phyloP scores from a whole-genome alignment of 768 basidiomycete species.

The Mycena belliarum region DNA sequence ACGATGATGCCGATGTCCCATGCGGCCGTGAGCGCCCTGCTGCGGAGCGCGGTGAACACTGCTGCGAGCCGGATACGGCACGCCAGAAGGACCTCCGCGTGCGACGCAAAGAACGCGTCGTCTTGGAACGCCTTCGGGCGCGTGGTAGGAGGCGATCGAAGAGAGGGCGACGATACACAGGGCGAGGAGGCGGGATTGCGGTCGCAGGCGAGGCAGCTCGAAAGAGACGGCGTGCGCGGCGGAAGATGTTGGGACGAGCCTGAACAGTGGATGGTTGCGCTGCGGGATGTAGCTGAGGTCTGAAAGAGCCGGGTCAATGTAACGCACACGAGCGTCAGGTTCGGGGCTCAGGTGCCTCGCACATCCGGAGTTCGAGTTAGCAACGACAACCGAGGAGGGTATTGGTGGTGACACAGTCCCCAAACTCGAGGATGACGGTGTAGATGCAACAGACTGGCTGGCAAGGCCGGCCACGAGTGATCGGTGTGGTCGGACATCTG shows the following conservation, averaged over 20 bases:
- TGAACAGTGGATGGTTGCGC: neutral
- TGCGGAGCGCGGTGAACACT: neutral
- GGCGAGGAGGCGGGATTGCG: conserved; percentile 6
- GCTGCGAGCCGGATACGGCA: conserved; percentile 4
- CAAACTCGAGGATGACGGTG: neutral
- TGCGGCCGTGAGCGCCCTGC: conserved; percentile 6
- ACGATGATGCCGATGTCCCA: conserved; percentile 4
- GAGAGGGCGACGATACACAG: conserved; percentile 8
- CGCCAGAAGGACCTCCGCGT: neutral
- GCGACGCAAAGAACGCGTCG: neutral
- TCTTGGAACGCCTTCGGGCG: conserved; percentile 6
- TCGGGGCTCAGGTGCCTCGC: conserved; percentile 1
- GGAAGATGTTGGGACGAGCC: neutral
- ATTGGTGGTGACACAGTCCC: neutral
- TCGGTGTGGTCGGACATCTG: neutral
- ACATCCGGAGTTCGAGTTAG: no score
- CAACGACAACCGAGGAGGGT: no score
- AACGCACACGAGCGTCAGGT: conserved; percentile 4
- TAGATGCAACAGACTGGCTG: neutral
- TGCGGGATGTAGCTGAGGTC: neutral
- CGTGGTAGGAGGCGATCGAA: conserved; percentile 4
- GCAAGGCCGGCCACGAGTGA: neutral
- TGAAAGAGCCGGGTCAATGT: neutral
- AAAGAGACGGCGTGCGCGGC: neutral
- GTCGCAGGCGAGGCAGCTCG: conserved; percentile 2